Evolutionary conservation across 306 rosid species (phyloP).

Genomic region (Cucumis hystrix): DNA sequence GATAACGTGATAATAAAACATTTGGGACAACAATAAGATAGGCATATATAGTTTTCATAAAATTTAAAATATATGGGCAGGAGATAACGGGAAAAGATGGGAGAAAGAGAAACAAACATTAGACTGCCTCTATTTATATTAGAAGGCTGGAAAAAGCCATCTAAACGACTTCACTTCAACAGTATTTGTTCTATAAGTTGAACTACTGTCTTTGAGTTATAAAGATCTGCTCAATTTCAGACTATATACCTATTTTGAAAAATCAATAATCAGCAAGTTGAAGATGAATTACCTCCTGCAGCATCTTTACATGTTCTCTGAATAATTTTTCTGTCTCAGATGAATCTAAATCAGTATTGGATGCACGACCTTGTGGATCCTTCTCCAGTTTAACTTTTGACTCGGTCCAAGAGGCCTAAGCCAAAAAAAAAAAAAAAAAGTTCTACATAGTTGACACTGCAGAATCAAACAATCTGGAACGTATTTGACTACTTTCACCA

Average conservation of each 20-base stretch:
- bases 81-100: not conserved
- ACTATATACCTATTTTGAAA: not conserved
- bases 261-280: not conserved
- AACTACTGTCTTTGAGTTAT: too few relatives aligned
- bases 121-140: not conserved
- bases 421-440: not conserved
- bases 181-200: too few relatives aligned
- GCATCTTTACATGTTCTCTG: conserved; percentile 80
- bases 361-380: conserved; percentile 84
- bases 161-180: not conserved
- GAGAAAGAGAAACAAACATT: not conserved
- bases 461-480: not conserved
- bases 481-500: not conserved
- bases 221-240: not conserved
- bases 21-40: not conserved
- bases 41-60: not conserved
- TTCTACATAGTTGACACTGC: not conserved
- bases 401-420: conserved; percentile 88
- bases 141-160: not conserved
- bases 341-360: conserved; percentile 59
- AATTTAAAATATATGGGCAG: not conserved
- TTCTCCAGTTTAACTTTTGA: conserved; percentile 69
- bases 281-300: conserved; percentile 53
- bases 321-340: conserved; percentile 81
- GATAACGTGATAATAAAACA: not conserved